phyloP scores from a whole-genome alignment of 345 rosid species.

The Lagerstroemia speciosa region DNA sequence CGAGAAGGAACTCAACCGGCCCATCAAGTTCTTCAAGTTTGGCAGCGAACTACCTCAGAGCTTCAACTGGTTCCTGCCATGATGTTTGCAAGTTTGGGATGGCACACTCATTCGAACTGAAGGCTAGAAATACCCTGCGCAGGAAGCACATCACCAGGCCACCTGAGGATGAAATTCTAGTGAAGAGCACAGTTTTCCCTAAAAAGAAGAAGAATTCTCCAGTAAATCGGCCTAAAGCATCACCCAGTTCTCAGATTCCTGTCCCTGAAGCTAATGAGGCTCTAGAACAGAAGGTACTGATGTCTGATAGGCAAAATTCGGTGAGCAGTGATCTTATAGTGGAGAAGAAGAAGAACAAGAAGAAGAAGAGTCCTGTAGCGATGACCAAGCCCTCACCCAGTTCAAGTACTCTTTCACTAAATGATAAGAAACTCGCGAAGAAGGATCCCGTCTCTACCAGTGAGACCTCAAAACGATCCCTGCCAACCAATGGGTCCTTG shows the following conservation, averaged over 20 bases:
- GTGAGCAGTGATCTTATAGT: background rate
- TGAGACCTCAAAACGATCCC: slow-evolving; percentile 4
- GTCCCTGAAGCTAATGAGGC: slow-evolving; percentile 16
- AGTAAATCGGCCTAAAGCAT: slow-evolving; percentile 16
- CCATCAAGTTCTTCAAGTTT: slow-evolving; percentile 9
- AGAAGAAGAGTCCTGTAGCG: background rate
- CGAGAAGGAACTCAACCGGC: slow-evolving; percentile 37
- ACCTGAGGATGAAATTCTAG: slow-evolving; percentile 22
- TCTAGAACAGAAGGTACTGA: slow-evolving; percentile 21
- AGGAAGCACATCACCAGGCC: slow-evolving; percentile 33
- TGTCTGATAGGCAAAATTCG: slow-evolving; percentile 5
- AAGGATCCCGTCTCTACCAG: background rate
- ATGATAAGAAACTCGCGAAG: background rate
- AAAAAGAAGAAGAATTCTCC: slow-evolving; percentile 22
- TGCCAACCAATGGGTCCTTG: slow-evolving; percentile 14
- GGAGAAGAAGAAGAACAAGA: too few relatives aligned
- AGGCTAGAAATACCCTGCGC: slow-evolving; percentile 25
- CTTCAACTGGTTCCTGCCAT: slow-evolving; percentile 76
- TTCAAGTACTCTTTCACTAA: background rate
- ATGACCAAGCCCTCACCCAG: background rate
- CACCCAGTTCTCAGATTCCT: slow-evolving; percentile 11
- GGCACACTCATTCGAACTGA: slow-evolving; percentile 36
- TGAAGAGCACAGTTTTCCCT: slow-evolving; percentile 20
- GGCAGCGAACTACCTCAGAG: slow-evolving; percentile 50
- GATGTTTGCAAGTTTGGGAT: slow-evolving; percentile 74